phyloP scores from a whole-genome alignment of 768 basidiomycete species.

The Hebeloma cylindrosporum region DNA sequence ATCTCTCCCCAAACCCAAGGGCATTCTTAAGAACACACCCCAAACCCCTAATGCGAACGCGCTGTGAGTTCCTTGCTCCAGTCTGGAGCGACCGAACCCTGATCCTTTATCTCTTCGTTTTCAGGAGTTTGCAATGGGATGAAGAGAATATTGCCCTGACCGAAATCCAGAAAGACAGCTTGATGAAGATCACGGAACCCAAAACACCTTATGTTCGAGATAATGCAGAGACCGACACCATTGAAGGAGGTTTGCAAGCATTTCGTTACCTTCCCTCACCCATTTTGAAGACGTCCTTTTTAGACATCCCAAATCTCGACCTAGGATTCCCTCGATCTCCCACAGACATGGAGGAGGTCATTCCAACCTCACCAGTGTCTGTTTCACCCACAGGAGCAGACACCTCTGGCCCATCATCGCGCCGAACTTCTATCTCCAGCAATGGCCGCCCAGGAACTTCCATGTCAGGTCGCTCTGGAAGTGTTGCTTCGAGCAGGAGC shows the following conservation, averaged over 20 bases:
- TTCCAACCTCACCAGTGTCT: slow-evolving; percentile 32
- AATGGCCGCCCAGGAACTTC: slow-evolving; percentile 50
- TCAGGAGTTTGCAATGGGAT: slow-evolving; percentile 86
- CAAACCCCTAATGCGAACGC: slow-evolving; percentile 39
- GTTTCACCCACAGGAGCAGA: slow-evolving; percentile 61
- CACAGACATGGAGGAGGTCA: slow-evolving; percentile 26
- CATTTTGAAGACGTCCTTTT: neutral
- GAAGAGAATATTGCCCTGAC: slow-evolving; percentile 91
- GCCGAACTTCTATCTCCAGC: slow-evolving; percentile 74
- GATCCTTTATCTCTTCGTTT: slow-evolving; percentile 13
- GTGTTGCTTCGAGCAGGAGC: slow-evolving; percentile 71
- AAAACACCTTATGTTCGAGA: slow-evolving; percentile 97
- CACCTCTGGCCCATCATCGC: slow-evolving; percentile 67
- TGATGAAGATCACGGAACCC: slow-evolving; percentile 98
- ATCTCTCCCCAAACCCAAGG: slow-evolving; percentile 77
- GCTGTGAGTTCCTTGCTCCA: slow-evolving; percentile 45
- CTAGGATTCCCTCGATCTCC: slow-evolving; percentile 45
- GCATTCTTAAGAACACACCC: slow-evolving; percentile 84
- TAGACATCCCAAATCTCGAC: slow-evolving; percentile 84
- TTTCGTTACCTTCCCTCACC: neutral
- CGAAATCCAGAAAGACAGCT: slow-evolving; percentile 90
- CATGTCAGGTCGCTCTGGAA: slow-evolving; percentile 55
- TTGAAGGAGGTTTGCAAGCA: slow-evolving; percentile 70
- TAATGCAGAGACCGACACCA: slow-evolving; percentile 79
- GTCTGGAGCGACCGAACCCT: slow-evolving; percentile 1